phyloP scores from a whole-genome alignment of 179 eudicot species.

The Actinidia chinensis region DNA sequence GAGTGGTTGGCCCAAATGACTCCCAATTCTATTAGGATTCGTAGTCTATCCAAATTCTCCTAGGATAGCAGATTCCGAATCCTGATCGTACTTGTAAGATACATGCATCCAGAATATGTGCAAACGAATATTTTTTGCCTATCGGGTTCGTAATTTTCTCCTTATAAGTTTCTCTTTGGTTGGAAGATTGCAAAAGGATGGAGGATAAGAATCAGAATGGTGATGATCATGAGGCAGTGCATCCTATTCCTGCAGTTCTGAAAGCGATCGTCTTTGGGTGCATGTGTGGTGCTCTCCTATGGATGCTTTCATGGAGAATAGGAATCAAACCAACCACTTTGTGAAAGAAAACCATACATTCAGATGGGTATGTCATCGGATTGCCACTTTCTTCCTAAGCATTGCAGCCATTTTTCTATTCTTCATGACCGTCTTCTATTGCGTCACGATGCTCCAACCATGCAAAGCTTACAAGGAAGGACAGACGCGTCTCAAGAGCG shows the following conservation, averaged over 20 bases:
- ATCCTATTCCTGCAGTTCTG: neutral
- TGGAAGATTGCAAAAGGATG: no score
- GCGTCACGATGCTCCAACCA: neutral
- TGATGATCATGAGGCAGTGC: neutral
- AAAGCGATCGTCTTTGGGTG: neutral
- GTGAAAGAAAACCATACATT: neutral
- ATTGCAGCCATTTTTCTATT: neutral
- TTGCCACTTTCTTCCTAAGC: neutral
- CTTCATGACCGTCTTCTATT: neutral
- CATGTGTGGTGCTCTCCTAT: slow-evolving; percentile 2
- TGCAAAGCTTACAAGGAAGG: neutral
- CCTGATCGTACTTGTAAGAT: no score
- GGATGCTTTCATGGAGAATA: neutral
- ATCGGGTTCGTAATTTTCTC: no score
- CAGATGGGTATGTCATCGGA: neutral
- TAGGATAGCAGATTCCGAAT: no score
- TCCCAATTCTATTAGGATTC: no score
- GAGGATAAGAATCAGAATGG: no score
- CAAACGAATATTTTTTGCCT: no score
- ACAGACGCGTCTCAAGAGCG: no score
- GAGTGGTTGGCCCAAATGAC: no score
- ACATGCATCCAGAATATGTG: no score
- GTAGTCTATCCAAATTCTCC: no score
- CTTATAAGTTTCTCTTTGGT: no score
- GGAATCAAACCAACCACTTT: neutral